Evolutionary conservation across 768 basidiomycete species (phyloP).

Genomic region (Suillus placidus): DNA sequence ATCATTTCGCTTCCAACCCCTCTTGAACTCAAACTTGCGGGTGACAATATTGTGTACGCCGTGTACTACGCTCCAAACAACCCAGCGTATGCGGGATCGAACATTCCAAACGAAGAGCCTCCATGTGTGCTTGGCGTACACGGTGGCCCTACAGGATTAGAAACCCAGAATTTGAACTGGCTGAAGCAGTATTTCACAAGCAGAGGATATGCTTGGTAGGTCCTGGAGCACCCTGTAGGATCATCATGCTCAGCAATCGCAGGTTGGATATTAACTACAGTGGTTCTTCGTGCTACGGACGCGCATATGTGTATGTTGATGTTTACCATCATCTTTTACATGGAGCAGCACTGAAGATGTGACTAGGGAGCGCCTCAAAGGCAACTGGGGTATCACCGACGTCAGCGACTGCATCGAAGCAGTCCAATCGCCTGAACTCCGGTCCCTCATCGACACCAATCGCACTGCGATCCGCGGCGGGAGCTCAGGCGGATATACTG

Average conservation of each 20-base stretch:
- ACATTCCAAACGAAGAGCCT: slow-evolving; percentile 52
- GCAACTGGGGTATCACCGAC: slow-evolving; percentile 77
- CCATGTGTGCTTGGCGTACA: slow-evolving; percentile 69
- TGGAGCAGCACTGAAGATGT: slow-evolving; percentile 62
- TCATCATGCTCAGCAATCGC: neutral
- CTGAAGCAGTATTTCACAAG: slow-evolving; percentile 67
- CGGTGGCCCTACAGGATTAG: slow-evolving; percentile 67
- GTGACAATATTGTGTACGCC: slow-evolving; percentile 52
- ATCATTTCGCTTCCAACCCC: slow-evolving; percentile 52
- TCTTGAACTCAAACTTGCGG: slow-evolving; percentile 41
- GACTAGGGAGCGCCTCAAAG: slow-evolving; percentile 56
- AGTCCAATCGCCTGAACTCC: slow-evolving; percentile 43
- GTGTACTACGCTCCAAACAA: slow-evolving; percentile 72
- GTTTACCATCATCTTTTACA: slow-evolving; percentile 43
- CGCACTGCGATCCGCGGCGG: slow-evolving; percentile 72
- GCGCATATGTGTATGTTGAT: slow-evolving; percentile 53
- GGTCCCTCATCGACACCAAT: slow-evolving; percentile 58
- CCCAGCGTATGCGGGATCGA: slow-evolving; percentile 55
- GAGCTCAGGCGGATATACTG: slow-evolving; percentile 76
- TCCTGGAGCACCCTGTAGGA: neutral
- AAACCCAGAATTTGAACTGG: slow-evolving; percentile 52
- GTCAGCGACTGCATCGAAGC: slow-evolving; percentile 65
- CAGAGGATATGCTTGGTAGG: slow-evolving; percentile 68
- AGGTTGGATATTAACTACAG: slow-evolving; percentile 72
- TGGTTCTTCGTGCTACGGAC: slow-evolving; percentile 75